These are phyloP conservation scores for Acanthamoeba triangularis DNA, from an alignment of 208 protist species.

Conservation along the genomic window DNA sequence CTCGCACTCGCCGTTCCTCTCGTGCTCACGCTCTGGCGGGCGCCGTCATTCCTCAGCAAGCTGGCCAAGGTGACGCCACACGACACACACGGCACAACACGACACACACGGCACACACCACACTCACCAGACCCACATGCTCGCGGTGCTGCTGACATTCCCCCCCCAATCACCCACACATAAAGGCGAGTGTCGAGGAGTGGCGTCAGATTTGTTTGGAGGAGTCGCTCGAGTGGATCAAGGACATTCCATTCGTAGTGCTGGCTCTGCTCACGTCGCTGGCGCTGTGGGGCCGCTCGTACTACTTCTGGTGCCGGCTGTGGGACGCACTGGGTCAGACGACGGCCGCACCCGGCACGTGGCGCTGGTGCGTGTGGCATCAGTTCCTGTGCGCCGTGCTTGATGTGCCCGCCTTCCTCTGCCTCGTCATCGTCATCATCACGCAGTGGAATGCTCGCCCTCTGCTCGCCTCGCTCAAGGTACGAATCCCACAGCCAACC, in stretches of 20 bases:
- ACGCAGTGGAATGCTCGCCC: not conserved
- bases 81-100: too few species aligned
- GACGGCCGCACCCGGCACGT: not conserved
- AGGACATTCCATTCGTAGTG: not conserved
- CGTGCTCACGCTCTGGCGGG: not conserved
- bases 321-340: not conserved
- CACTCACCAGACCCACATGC: not conserved
- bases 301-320: not conserved
- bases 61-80: not conserved
- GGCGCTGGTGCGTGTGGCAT: not conserved
- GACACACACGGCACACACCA: too few species aligned
- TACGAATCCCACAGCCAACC: not conserved
- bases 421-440: not conserved
- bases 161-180: too few species aligned
- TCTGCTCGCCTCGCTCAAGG: not conserved
- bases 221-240: not conserved
- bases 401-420: conserved; percentile 20
- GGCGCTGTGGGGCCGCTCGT: conserved; percentile 9
- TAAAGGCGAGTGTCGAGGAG: not conserved
- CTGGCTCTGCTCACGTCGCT: not conserved
- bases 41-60: not conserved
- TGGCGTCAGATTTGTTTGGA: not conserved
- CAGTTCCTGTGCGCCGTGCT: conserved; percentile 27
- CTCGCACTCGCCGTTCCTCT: not conserved
- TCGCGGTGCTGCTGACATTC: not conserved